Conservation (phyloP, 2,329 filamentous ascomycete species). For the Colletotrichum siamense region DNA sequence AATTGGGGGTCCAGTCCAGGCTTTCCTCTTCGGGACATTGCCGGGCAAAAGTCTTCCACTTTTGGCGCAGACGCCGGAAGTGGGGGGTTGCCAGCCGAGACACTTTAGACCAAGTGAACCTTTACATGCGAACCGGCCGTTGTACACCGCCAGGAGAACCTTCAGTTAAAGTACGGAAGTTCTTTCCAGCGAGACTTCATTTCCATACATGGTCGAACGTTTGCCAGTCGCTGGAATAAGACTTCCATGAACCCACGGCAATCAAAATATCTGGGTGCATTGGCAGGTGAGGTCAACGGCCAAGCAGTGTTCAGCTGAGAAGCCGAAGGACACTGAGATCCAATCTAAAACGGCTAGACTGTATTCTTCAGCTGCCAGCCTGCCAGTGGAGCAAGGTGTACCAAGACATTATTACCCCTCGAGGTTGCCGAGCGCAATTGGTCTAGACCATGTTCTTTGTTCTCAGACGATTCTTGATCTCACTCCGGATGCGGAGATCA, state of each 20-base stretch:
- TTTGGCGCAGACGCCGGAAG: neutral
- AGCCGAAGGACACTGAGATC: neutral
- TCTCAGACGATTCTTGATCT: neutral
- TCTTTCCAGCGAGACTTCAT: neutral
- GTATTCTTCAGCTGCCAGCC: neutral
- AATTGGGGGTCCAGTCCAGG: neutral
- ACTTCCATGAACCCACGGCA: neutral
- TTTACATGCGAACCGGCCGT: neutral
- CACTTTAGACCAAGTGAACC: neutral
- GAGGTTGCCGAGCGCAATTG: neutral
- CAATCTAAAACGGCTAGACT: neutral
- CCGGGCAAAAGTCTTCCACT: neutral
- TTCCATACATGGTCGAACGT: rapidly evolving
- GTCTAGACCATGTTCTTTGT: neutral
- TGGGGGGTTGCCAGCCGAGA: neutral
- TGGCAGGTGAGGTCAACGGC: neutral
- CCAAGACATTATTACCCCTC: neutral
- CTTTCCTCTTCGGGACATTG: neutral
- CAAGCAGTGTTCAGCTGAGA: neutral
- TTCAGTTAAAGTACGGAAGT: neutral
- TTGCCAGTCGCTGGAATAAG: neutral
- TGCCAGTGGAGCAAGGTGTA: neutral
- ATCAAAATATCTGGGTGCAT: neutral
- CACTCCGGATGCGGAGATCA: neutral
- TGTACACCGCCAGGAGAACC: neutral